Conservation (phyloP, 805 yeast species). For the Huiozyma naganishii region DNA sequence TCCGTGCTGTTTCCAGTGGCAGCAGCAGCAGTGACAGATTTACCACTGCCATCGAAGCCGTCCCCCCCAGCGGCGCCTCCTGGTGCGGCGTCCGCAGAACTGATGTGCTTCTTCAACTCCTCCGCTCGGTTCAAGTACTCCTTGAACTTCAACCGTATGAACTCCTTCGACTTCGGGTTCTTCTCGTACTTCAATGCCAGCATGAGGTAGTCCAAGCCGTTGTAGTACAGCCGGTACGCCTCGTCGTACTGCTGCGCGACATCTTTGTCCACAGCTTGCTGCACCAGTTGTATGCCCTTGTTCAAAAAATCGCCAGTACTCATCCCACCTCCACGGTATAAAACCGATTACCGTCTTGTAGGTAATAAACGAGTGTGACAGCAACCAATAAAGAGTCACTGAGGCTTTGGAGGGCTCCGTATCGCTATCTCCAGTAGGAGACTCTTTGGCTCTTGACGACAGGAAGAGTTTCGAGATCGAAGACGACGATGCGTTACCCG, state of each 20-base stretch:
- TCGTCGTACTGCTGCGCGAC: conserved; percentile 83
- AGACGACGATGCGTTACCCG: too few species aligned
- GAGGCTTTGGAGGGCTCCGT: too few species aligned
- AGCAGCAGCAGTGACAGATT: conserved; percentile 28
- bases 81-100: conserved; percentile 52
- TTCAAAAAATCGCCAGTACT: conserved; percentile 67
- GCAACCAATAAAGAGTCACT: too few species aligned
- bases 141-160: conserved; percentile 77
- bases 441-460: too few species aligned
- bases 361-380: not conserved
- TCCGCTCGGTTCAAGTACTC: conserved; percentile 92
- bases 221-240: conserved; percentile 85
- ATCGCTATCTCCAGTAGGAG: too few species aligned
- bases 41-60: conserved; percentile 37
- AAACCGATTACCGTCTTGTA: not conserved
- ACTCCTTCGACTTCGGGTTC: conserved; percentile 78
- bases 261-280: conserved; percentile 91
- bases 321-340: conserved; percentile 10
- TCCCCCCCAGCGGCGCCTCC: conserved; percentile 23
- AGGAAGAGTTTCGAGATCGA: too few species aligned
- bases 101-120: conserved; percentile 81
- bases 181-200: conserved; percentile 91
- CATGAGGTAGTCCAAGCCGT: conserved; percentile 91
- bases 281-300: conserved; percentile 91
- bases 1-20: conserved; percentile 55